A percentile compares a stretch with the other conserved stretches of the same genome.
These are phyloP conservation scores for Penicillium sp. DNA, from an alignment of 2,329 filamentous ascomycete species.

Conservation along the genomic window DNA sequence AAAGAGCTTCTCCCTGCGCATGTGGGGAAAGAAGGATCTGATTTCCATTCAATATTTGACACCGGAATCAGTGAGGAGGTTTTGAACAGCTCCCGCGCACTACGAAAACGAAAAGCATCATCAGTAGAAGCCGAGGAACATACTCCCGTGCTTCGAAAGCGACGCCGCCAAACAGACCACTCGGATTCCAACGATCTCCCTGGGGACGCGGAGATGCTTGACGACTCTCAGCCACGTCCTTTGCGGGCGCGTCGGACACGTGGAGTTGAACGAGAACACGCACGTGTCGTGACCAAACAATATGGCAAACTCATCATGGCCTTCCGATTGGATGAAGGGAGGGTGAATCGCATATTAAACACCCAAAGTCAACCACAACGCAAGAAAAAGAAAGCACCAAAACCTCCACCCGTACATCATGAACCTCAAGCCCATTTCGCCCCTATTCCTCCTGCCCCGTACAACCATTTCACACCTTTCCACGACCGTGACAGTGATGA, in stretches of 20 bases:
- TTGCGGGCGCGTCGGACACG: conserved; percentile 60
- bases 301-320: conserved; percentile 56
- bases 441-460: conserved; percentile 61
- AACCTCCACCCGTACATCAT: conserved; percentile 40
- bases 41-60: conserved; percentile 76
- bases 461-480: conserved; percentile 84
- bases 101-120: conserved; percentile 83
- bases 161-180: conserved; percentile 36
- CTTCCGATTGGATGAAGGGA: conserved; percentile 58
- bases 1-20: conserved; percentile 71
- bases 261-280: conserved; percentile 42
- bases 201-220: conserved; percentile 17
- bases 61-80: conserved; percentile 70
- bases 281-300: conserved; percentile 42
- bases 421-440: conserved; percentile 57
- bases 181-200: conserved; percentile 20
- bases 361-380: conserved; percentile 60
- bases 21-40: conserved; percentile 62
- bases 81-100: conserved; percentile 71
- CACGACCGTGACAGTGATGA: conserved; percentile 88
- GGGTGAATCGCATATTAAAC: conserved; percentile 62
- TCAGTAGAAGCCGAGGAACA: conserved; percentile 60
- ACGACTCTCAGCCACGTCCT: conserved; percentile 52
- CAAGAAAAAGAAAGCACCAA: conserved; percentile 49
- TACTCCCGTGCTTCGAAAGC: conserved; percentile 50